Evolutionary conservation across 2,329 filamentous ascomycete genomes (phyloP).

Genomic region (Neonectria magnoliae): DNA sequence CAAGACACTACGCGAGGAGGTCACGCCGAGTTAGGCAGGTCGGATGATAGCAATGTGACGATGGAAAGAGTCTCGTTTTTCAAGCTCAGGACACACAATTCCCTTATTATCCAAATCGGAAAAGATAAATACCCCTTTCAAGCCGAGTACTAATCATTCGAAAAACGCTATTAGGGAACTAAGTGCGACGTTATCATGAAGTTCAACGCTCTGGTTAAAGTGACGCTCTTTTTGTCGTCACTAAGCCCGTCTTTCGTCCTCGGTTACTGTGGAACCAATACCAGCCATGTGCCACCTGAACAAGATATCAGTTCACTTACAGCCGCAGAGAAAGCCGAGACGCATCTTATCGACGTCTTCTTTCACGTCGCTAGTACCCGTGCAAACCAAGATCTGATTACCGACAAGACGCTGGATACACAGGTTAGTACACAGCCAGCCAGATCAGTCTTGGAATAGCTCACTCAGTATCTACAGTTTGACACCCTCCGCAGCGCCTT

Average conservation of each 20-base stretch:
- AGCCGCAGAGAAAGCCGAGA: neutral
- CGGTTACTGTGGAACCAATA: neutral
- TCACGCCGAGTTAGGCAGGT: neutral
- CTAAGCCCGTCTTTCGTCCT: neutral
- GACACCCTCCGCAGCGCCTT: neutral
- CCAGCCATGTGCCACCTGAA: neutral
- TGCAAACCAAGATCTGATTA: constrained; percentile 4
- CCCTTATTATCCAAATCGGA: neutral
- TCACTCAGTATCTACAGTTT: neutral
- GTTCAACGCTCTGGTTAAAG: neutral
- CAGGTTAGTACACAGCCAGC: neutral
- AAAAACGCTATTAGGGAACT: neutral
- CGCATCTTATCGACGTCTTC: constrained; percentile 3
- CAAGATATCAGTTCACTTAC: neutral
- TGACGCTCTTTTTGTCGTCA: neutral
- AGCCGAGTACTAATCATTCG: neutral
- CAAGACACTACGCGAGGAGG: neutral
- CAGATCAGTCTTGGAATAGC: neutral
- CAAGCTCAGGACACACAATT: neutral
- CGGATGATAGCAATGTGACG: neutral
- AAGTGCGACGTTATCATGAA: neutral
- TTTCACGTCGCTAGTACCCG: constrained; percentile 8
- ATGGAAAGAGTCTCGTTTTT: neutral
- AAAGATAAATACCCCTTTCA: neutral
- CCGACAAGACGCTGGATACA: neutral